phyloP scores from a whole-genome alignment of 1,284 basidiomycete genomes.

The Phaffia rhodozyma region DNA sequence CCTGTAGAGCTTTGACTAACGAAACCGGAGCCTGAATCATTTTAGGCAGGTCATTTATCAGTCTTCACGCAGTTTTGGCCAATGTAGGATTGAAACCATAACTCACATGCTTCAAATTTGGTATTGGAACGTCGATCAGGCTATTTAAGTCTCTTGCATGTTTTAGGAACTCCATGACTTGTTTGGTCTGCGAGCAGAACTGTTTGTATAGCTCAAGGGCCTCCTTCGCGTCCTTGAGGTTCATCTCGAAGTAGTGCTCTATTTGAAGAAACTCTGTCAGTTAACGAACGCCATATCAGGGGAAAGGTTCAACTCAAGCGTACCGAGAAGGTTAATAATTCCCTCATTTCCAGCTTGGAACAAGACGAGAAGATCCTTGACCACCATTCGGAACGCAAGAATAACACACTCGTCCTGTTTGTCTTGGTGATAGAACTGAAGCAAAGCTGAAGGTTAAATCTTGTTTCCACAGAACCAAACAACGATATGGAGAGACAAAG shows the following conservation, averaged over 20 bases:
- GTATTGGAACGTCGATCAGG: conserved; percentile 82
- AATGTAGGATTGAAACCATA: neutral
- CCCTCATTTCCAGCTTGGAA: conserved; percentile 98
- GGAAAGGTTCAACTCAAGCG: conserved; percentile 17
- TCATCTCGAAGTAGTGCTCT: conserved; percentile 99
- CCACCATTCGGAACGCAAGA: conserved; percentile 82
- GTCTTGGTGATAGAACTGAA: conserved; percentile 84
- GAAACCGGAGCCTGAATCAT: conserved; percentile 70
- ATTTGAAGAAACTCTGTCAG: conserved; percentile 14
- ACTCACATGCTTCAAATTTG: conserved; percentile 81
- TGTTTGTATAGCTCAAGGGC: conserved; percentile 82
- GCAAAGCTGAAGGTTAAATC: neutral
- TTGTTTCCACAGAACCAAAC: neutral
- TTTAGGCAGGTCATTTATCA: neutral
- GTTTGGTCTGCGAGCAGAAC: conserved; percentile 90
- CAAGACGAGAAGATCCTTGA: conserved; percentile 88
- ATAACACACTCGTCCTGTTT: conserved; percentile 83
- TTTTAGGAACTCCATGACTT: conserved; percentile 86
- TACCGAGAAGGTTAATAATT: conserved; percentile 88
- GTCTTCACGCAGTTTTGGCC: neutral
- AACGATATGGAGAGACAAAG: conserved; percentile 5
- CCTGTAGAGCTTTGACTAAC: conserved; percentile 81
- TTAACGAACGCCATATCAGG: neutral
- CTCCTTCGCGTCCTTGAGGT: conserved; percentile 72
- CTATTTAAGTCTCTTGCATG: conserved; percentile 87